Percentiles rank a stretch among this genome's conserved stretches.
These are phyloP conservation scores for Naganishia friedmannii DNA, from an alignment of 768 basidiomycete species.

Conservation along the genomic window DNA sequence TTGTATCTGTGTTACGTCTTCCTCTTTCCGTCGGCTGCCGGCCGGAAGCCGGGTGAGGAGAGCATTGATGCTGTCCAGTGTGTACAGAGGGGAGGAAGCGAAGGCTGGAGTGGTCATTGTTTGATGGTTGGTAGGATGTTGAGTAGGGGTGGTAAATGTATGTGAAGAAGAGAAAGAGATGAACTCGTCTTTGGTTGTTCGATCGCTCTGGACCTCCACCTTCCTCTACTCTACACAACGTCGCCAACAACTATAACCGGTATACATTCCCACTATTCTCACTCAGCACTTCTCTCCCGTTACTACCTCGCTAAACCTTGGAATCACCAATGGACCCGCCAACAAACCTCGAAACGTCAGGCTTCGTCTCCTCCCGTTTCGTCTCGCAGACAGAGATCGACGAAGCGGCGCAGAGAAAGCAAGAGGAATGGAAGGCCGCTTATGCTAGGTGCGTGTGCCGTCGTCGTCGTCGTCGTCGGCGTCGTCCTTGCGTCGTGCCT, in stretches of 20 bases:
- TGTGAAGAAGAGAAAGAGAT: not conserved
- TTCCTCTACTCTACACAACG: not conserved
- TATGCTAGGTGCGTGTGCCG: slow-evolving; percentile 47
- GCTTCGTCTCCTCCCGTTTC: slow-evolving; percentile 46
- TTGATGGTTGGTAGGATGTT: not conserved
- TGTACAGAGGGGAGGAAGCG: not conserved
- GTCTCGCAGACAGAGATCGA: slow-evolving; percentile 52
- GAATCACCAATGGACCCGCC: not conserved
- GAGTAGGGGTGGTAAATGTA: not conserved
- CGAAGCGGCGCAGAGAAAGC: slow-evolving; percentile 46
- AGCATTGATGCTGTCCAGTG: not conserved
- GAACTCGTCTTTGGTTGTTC: not conserved
- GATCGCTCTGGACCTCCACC: too few relatives aligned
- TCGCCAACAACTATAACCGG: too few relatives aligned
- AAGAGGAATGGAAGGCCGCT: slow-evolving; percentile 53
- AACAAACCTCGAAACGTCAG: slow-evolving; percentile 19
- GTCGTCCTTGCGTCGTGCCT: not conserved
- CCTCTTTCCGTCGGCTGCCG: not conserved
- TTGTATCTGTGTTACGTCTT: not conserved
- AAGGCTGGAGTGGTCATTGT: not conserved
- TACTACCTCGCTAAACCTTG: not conserved
- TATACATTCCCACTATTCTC: not conserved
- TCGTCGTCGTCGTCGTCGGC: slow-evolving; percentile 15
- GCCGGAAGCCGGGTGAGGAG: not conserved
- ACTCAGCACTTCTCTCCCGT: not conserved